Base-by-base conservation (phyloP, 2,329 filamentous ascomycete genomes). In the Fusarium proliferatum region DNA sequence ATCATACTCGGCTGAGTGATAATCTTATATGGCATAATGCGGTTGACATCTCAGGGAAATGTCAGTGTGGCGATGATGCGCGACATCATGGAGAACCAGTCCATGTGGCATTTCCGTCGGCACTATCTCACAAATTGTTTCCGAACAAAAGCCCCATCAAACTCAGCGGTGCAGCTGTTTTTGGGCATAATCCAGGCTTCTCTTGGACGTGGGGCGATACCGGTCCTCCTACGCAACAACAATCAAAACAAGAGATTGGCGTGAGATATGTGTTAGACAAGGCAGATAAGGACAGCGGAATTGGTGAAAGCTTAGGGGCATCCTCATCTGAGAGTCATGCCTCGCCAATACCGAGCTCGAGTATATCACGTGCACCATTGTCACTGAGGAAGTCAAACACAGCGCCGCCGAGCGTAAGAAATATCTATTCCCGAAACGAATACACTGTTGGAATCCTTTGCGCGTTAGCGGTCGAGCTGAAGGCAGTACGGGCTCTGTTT, bases 341-440 rank as follows among this genome's bases (percentile, higher is more conserved):
- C 2, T 12, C 9, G 19, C 30, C 48, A 11, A 26, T 28, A 21
- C 8, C 33, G 9, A 52, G 49, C 16, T 52, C 33, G 17, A 36
- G 4, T 8, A 8, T 21, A 36, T 21, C 16, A 6, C 5, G 9
- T 26, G 9, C 30, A 15, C 30, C n/a, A 19, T 23, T 12, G 16
- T 2, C 49, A 7, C 16, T 26, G 16, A 19, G 16, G 21, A 36
- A 11, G 21, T 4, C 13, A 12, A 17, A 15, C 3, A 11, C 48
- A 11, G 4, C 7, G 3, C 21, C 30, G 1, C 2, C 2, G 6
- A 33, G 1, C 15, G 30, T 8, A 9, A 15, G 6, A 15, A 0
- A 9, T 2, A 17, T 5, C 0, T 39, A 6, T 17, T 0, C 34
- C 5, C 13, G 10, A 4, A 30, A 3, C 15, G 6, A 42, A 2